Base-by-base conservation (phyloP, 2,329 filamentous ascomycete species). In the Claviceps pusilla region DNA sequence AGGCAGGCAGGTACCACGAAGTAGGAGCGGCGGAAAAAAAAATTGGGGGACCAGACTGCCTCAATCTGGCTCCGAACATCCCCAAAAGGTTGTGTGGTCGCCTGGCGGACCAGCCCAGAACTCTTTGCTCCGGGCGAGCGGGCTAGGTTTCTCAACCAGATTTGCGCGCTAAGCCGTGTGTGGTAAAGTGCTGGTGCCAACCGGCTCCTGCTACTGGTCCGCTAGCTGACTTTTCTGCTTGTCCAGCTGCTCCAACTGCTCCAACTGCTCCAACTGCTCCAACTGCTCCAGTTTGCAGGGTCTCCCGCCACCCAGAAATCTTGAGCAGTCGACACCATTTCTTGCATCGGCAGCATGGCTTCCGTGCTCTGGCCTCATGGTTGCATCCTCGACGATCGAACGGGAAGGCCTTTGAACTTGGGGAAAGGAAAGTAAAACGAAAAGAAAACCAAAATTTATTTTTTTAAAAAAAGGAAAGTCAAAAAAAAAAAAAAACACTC, bases 31-130 rank as follows among this genome's bases (percentile, higher is more conserved):
- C 11, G 5, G 24, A 19, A 19, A 19, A 10, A 41, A 66, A 65
- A 65, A 64, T 62, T 65, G 65, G 66, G 66, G 66, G 64, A 63
- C 58, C 58, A 59, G 31, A 41, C 50, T 42, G 46, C 37, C 33
- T 14, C n/a, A 19, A n/a, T 48, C 37, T 9, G 39, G 52, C 37
- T 29, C 37, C 33, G 33, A 39, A 28, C 41, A 46, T 54, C 48
- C 53, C 41, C 53, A 49, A 53, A 50, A 39, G 4, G 31, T 9
- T 3, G 9, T 33, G 31, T 9, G 5, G 31, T 33, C 19, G 31
- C 31, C 31, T 6, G 31, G 31, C 37, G 11, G 37, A 10, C 37
- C 4, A 28, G 37, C 41, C 19, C 19, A 19, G 43, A 50, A 9
- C 39, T 43, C 41, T 52, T 31, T 45, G 41, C 51, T 51, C 31